Base-by-base conservation (phyloP, 2,329 filamentous ascomycete genomes). In the Alternaria solani region DNA sequence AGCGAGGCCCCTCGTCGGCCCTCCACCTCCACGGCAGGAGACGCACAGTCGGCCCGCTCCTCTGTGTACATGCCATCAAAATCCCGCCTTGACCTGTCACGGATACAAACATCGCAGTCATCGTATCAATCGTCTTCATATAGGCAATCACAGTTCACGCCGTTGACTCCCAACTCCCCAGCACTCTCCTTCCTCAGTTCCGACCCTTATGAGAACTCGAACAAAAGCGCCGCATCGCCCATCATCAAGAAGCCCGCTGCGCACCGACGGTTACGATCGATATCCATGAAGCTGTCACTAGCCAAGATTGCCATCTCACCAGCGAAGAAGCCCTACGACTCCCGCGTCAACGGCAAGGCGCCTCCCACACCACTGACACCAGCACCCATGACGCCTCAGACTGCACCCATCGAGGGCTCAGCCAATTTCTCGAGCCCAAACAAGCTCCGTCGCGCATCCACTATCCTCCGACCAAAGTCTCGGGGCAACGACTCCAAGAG, bases 291-390 rank as follows among this genome's bases (percentile, higher is more conserved):
- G 47, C 72, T 79, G 4, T 74, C 76, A 1, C 71, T 79, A 1
- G 77, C 77, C 34, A 75, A 75, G 58, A 78, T 79, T 28, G 75
- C 77, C 48, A 76, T 79, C 30, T 66, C 67, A 2, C 75, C 76
- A 1, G 70, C 73, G 0, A 72, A 74, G 14, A 76, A 74, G 56
- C 73, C 72, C 41, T 73, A 72, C 56, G 74, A 75, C 52, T 57
- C 73, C 6, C 69, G 71, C 42, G 52, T 71, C 41, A 70, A 72
- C 44, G 66, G 63, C 53, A 68, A 61, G 48, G 64, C 65, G 16
- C 74, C 74, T 7, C 61, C 59, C 3, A 76, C 74, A 16, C 75
- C 75, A 18, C 63, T 64, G 53, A 75, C 74, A 23, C 56, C 55
- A 12, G 47, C 16, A 7, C 77, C 77, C 14, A 57, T 71, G 41